Evolutionary conservation across 139 green algal genomes (phyloP).

Genomic region (Chlamydomonas eustigma): DNA sequence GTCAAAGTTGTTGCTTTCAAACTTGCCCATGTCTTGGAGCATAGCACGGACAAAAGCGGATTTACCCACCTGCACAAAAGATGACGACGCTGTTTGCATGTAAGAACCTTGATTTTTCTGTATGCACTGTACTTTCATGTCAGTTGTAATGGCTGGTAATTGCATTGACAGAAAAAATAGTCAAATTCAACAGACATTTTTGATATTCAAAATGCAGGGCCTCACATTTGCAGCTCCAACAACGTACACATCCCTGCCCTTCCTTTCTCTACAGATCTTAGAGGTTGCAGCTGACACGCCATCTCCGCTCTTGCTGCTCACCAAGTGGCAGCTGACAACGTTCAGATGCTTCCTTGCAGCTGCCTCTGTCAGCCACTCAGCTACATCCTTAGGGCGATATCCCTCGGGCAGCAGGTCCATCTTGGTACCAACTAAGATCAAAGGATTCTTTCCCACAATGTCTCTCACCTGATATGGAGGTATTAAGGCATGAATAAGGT

Average conservation of each 20-base stretch:
- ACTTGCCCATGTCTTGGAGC: constrained; percentile 60
- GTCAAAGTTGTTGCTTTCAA: constrained; percentile 52
- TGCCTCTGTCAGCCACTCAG: constrained; percentile 68
- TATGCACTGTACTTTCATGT: too few relatives aligned
- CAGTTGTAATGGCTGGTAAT: too few relatives aligned
- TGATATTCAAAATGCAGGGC: too few relatives aligned
- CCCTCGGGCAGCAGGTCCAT: constrained; percentile 83
- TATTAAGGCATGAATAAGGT: too few relatives aligned
- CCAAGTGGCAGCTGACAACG: constrained; percentile 61
- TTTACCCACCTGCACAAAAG: constrained; percentile 79
- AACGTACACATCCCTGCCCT: constrained; percentile 89
- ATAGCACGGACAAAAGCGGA: constrained; percentile 84
- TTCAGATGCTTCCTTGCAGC: constrained; percentile 61
- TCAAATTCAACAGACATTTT: too few relatives aligned
- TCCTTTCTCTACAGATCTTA: constrained; percentile 61
- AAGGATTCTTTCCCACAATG: constrained; percentile 88
- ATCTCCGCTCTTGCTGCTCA: constrained; percentile 58
- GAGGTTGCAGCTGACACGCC: constrained; percentile 49
- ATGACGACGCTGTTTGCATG: too few relatives aligned
- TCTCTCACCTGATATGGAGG: constrained; percentile 73
- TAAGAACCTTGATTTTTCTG: too few relatives aligned
- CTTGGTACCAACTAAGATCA: constrained; percentile 92
- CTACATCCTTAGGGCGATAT: constrained; percentile 38
- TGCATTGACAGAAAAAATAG: too few relatives aligned
- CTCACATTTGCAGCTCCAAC: constrained; percentile 87